These are phyloP conservation scores for Solidago caesia DNA, from an alignment of 129 eudicot genomes.

Conservation along the genomic window DNA sequence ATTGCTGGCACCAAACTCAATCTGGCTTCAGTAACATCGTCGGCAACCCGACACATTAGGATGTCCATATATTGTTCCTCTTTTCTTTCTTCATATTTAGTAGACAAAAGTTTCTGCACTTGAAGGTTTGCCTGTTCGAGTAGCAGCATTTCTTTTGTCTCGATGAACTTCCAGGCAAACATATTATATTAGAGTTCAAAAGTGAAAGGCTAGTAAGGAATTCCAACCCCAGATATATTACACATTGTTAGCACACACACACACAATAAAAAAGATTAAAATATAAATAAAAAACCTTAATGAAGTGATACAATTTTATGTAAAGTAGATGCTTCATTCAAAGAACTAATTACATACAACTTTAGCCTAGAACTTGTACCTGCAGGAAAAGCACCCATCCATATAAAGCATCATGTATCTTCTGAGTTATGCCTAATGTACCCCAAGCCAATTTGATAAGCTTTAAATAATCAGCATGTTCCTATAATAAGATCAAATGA, in stretches of 20 bases:
- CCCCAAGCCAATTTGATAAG: constrained; percentile 85
- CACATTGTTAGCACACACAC: neutral
- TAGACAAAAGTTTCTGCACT: constrained; percentile 52
- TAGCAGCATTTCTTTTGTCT: constrained; percentile 57
- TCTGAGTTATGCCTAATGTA: constrained; percentile 78
- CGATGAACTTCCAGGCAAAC: constrained; percentile 56
- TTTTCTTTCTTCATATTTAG: constrained; percentile 42
- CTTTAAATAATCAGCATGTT: constrained; percentile 69
- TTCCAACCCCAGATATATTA: too few relatives aligned
- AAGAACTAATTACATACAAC: neutral
- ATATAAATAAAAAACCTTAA: too few relatives aligned
- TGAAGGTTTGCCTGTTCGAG: constrained; percentile 65
- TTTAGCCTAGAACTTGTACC: constrained; percentile 43
- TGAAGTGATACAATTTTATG: neutral
- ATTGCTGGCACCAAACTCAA: constrained; percentile 63
- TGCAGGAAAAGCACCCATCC: constrained; percentile 96
- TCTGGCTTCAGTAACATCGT: constrained; percentile 37
- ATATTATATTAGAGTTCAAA: constrained; percentile 22
- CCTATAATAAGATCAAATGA: constrained; percentile 44
- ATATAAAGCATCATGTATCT: constrained; percentile 67
- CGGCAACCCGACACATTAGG: constrained; percentile 41
- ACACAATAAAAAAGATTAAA: too few relatives aligned
- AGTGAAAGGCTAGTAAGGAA: neutral
- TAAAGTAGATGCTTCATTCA: constrained; percentile 6
- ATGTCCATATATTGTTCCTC: constrained; percentile 45